A percentile compares a stretch with the other conserved stretches of the same genome.
Evolutionary conservation across 306 rosid species (phyloP).

Genomic region (Dryas octopetala): DNA sequence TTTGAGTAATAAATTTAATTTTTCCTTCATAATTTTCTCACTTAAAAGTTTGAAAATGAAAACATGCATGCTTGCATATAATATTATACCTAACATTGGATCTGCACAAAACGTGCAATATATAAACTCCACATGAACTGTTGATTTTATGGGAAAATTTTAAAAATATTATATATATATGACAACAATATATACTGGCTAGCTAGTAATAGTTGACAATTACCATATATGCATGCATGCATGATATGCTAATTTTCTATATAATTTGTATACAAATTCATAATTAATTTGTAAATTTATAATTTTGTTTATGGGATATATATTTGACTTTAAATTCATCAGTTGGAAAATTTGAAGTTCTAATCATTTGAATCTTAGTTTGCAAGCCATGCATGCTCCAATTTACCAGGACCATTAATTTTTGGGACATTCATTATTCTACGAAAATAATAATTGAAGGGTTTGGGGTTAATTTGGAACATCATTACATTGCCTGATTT

Average conservation of each 20-base stretch:
- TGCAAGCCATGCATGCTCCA: conserved; percentile 13
- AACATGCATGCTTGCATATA: conserved; percentile 10
- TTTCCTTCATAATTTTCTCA: background rate
- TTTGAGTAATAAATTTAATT: background rate
- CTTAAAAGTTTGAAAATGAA: background rate
- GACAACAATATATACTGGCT: no score
- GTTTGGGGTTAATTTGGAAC: background rate
- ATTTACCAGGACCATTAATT: background rate
- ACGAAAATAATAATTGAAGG: conserved; percentile 19
- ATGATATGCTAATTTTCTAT: background rate
- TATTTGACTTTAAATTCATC: background rate
- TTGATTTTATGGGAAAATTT: no score
- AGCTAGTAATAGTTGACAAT: no score
- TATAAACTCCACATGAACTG: background rate
- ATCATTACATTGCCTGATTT: conserved; percentile 4
- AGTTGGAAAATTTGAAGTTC: background rate
- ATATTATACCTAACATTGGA: background rate
- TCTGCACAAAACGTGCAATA: background rate
- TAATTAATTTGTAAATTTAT: background rate
- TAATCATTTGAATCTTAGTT: conserved; percentile 1
- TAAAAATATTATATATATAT: no score
- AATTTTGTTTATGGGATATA: background rate
- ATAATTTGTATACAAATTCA: no score
- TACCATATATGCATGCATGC: background rate
- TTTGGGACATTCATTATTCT: background rate